Evolutionary conservation across 805 yeast species (phyloP).

Genomic region (Maudiozyma barnettii): DNA sequence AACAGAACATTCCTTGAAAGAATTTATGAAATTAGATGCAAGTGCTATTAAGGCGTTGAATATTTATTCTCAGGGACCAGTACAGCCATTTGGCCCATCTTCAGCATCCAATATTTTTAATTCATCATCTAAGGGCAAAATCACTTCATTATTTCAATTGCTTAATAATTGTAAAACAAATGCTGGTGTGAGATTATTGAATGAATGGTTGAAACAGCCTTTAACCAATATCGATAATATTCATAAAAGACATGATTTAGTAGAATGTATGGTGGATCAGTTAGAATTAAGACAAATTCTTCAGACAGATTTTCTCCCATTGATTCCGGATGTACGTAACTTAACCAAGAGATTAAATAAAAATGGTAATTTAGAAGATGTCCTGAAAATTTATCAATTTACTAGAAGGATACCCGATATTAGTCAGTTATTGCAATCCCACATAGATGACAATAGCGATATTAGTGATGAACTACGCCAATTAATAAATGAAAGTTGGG

Average conservation of each 20-base stretch:
- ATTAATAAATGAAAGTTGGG: constrained; percentile 46
- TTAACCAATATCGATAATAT: constrained; percentile 56
- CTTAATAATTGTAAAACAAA: constrained; percentile 80
- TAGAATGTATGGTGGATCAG: constrained; percentile 65
- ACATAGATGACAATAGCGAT: constrained; percentile 27
- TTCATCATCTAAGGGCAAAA: constrained; percentile 26
- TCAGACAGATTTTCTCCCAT: constrained; percentile 55
- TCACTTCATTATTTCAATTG: constrained; percentile 66
- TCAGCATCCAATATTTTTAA: constrained; percentile 1
- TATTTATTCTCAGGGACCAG: constrained; percentile 51
- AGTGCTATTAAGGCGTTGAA: constrained; percentile 85
- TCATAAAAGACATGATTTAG: constrained; percentile 59
- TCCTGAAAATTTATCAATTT: constrained; percentile 79
- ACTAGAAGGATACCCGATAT: constrained; percentile 63
- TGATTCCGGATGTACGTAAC: constrained; percentile 77
- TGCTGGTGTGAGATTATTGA: constrained; percentile 79
- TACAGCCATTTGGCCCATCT: constrained; percentile 14
- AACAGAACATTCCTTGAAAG: constrained; percentile 59
- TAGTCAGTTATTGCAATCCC: constrained; percentile 39
- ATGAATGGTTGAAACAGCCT: constrained; percentile 97
- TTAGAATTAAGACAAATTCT: constrained; percentile 54
- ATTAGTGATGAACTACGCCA: constrained; percentile 14
- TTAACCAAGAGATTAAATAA: constrained; percentile 56
- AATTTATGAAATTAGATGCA: constrained; percentile 83
- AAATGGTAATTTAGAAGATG: constrained; percentile 71